Base-by-base conservation (phyloP, 352 stramenopile species). In the Globisporangium apiculatum region DNA sequence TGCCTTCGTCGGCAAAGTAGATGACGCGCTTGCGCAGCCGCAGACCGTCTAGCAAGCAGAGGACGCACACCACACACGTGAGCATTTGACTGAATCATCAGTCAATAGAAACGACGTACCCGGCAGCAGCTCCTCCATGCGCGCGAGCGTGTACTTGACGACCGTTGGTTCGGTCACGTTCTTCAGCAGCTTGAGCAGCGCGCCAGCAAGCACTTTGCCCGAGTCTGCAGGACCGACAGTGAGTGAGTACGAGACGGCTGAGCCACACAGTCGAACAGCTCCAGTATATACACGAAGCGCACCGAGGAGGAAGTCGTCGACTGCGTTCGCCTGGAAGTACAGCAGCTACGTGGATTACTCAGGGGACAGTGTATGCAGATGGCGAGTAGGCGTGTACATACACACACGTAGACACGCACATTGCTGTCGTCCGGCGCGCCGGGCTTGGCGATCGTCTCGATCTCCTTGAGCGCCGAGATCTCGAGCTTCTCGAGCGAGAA, bases 111-210 rank as follows among this genome's bases (percentile, higher is more conserved):
- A 31, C 24, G 24, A 51, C 53, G 0, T 61, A 91, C 83, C 83
- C 37, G 85, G 83, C 15, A 95, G 64, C 15, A 95, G 68, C 64
- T 95, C 83, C 56, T 95, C 81, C 79, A 95, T 91, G 62, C 85
- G 83, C 4, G 85, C 85, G 40, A 95, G 73, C 55, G 83, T 85
- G 66, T 95, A 95, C 54, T 89, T 89, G 55, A 95, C 73, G 37
- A 95, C 85, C 5, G 85, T 89, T 12, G 83, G 82, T 55, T 95
- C 85, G 7, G 85, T 95, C 62, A 95, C 83, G 66, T 95, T 91
- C 75, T 91, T 91, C 42, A 95, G 69, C 41, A 95, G 60, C 66
- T 95, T 95, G 45, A 95, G 68, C 58, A 95, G 65, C 14, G 79
- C 79, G 45, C 67, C 71, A 11, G 67, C 83, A 43, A 95, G 67